A percentile compares a stretch with the other conserved stretches of the same genome.
These are phyloP conservation scores for Marsdenia floribunda DNA, from an alignment of 257 asterid species.

Conservation along the genomic window DNA sequence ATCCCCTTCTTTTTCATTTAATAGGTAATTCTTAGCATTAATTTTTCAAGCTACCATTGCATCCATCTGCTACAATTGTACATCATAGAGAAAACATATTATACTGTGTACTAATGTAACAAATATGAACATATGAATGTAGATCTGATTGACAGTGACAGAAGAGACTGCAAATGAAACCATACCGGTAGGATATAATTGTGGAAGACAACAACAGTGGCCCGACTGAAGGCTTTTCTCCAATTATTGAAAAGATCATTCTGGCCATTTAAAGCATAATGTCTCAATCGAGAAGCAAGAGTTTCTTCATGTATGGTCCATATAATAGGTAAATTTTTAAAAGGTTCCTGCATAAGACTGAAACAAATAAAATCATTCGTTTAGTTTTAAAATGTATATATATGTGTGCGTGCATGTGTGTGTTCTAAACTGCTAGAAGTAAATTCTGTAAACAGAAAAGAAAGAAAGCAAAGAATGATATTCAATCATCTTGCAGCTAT, in stretches of 20 bases:
- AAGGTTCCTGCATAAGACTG: slow-evolving; percentile 99
- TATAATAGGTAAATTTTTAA: slow-evolving; percentile 63
- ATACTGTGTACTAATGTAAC: background rate
- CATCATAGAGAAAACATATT: background rate
- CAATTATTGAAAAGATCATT: slow-evolving; percentile 54
- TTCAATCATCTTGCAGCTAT: too few species aligned
- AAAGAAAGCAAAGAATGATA: background rate
- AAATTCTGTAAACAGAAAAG: background rate
- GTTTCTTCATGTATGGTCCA: slow-evolving; percentile 87
- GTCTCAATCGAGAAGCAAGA: slow-evolving; percentile 57
- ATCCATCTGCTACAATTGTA: background rate
- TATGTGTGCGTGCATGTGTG: too few species aligned
- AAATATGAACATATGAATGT: background rate
- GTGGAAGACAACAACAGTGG: slow-evolving; percentile 82
- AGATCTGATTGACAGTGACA: background rate
- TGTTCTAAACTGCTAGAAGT: background rate
- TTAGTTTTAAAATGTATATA: slow-evolving; percentile 6
- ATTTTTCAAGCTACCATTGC: background rate
- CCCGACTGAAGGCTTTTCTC: slow-evolving; percentile 73
- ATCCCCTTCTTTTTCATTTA: background rate
- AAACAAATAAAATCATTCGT: slow-evolving; percentile 48
- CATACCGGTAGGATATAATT: slow-evolving; percentile 80
- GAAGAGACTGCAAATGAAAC: slow-evolving; percentile 4
- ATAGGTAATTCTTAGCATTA: background rate
- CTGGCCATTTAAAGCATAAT: slow-evolving; percentile 50